phyloP scores from a whole-genome alignment of 2,329 filamentous ascomycete species.

The Chaetomium sp. region DNA sequence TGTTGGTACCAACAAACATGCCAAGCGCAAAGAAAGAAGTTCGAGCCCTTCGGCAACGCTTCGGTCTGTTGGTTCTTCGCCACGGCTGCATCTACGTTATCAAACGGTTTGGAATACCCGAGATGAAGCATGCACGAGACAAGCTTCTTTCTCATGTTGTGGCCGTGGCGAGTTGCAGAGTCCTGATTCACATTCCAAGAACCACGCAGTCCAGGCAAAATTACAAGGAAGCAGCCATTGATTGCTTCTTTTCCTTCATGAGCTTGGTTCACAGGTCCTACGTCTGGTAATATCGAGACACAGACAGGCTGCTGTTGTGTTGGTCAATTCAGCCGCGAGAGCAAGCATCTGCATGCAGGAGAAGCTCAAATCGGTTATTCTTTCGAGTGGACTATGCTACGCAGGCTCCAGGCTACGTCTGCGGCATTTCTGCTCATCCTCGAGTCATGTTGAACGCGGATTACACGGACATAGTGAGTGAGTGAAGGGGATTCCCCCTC shows the following conservation, averaged over 20 bases:
- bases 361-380: background rate
- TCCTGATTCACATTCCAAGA: background rate
- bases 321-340: conserved; percentile 9
- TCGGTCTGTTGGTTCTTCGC: too few species aligned
- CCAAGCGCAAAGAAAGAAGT: too few species aligned
- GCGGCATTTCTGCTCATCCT: too few species aligned
- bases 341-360: conserved; percentile 1
- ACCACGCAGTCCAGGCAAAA: background rate
- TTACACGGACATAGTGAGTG: too few species aligned
- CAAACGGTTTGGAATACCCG: conserved; percentile 2
- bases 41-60: too few species aligned
- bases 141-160: background rate
- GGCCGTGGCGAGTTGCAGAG: background rate
- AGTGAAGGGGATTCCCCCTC: too few species aligned
- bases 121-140: conserved; percentile 7
- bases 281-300: conserved; percentile 5
- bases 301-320: background rate
- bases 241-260: background rate
- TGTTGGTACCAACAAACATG: too few species aligned
- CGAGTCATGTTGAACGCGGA: too few species aligned
- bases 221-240: background rate
- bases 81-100: background rate
- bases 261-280: conserved; percentile 3
- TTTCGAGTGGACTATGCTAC: too few species aligned
- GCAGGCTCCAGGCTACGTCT: too few species aligned